Evolutionary conservation across 2,329 filamentous ascomycete species (phyloP).

Genomic region (Colletotrichum tamarilloi): DNA sequence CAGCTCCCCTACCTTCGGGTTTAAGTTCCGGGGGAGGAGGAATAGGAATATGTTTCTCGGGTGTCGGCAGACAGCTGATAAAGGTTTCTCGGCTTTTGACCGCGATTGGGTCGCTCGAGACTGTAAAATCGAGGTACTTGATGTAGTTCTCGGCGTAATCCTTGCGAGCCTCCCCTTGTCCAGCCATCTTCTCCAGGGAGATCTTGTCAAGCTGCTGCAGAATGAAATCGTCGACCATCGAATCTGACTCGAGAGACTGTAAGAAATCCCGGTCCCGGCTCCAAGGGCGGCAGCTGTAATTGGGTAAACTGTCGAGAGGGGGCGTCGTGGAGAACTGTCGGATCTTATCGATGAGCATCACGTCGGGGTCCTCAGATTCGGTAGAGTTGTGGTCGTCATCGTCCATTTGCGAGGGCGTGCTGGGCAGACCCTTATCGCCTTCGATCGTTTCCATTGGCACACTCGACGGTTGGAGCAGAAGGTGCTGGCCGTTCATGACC

Average conservation of each 20-base stretch:
- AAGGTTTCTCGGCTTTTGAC: constrained; percentile 67
- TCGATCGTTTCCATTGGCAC: constrained; percentile 40
- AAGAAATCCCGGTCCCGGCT: constrained; percentile 58
- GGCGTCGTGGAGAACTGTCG: constrained; percentile 66
- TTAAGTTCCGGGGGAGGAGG: constrained; percentile 61
- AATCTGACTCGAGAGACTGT: constrained; percentile 52
- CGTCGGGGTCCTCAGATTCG: constrained; percentile 65
- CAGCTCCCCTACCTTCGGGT: constrained; percentile 64
- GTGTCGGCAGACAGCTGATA: constrained; percentile 34
- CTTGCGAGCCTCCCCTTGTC: constrained; percentile 53
- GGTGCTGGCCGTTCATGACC: constrained; percentile 1
- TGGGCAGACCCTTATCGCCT: constrained; percentile 45
- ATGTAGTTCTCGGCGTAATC: constrained; percentile 61
- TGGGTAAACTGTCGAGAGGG: constrained; percentile 64
- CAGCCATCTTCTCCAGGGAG: constrained; percentile 46
- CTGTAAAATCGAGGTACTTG: constrained; percentile 65
- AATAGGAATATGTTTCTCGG: constrained; percentile 29
- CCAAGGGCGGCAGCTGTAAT: constrained; percentile 59
- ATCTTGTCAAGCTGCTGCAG: constrained; percentile 56
- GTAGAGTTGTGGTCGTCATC: constrained; percentile 63
- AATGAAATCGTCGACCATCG: constrained; percentile 58
- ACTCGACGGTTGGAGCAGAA: constrained; percentile 26
- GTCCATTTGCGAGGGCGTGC: constrained; percentile 60
- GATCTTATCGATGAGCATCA: constrained; percentile 59
- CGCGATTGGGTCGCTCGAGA: constrained; percentile 65